These are phyloP conservation scores for Glutinoglossum americanum DNA, from an alignment of 495 filamentous ascomycete species.

Conservation along the genomic window DNA sequence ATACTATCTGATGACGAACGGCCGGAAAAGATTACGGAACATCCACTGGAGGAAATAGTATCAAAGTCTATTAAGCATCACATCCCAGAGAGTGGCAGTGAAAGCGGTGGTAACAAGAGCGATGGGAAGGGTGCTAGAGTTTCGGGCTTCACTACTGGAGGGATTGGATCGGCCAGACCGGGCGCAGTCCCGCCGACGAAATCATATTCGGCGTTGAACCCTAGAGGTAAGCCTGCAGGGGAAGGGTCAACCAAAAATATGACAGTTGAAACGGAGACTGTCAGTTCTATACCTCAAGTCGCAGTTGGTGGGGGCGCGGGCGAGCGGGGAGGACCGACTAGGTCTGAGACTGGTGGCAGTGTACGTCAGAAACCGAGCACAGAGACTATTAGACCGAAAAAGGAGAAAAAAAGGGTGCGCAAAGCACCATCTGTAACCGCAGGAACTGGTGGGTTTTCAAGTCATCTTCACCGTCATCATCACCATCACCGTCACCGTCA, in stretches of 20 bases:
- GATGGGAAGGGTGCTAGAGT: slow-evolving; percentile 15
- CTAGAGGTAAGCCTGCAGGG: slow-evolving; percentile 31
- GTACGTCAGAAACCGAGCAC: slow-evolving; percentile 70
- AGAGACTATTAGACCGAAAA: slow-evolving; percentile 83
- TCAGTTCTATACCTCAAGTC: slow-evolving; percentile 79
- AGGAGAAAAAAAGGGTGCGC: slow-evolving; percentile 57
- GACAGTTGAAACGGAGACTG: slow-evolving; percentile 96
- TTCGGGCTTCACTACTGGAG: neutral
- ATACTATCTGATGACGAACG: slow-evolving; percentile 27
- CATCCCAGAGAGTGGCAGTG: slow-evolving; percentile 34
- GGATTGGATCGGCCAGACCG: slow-evolving; percentile 12
- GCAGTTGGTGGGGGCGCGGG: slow-evolving; percentile 46
- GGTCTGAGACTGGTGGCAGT: slow-evolving; percentile 41
- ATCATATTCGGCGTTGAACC: slow-evolving; percentile 16
- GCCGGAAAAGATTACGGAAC: slow-evolving; percentile 20
- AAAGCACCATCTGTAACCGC: slow-evolving; percentile 50
- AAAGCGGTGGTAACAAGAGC: slow-evolving; percentile 27
- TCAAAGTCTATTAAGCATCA: slow-evolving; percentile 15
- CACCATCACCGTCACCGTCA: slow-evolving; percentile 10
- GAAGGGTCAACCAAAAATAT: slow-evolving; percentile 75
- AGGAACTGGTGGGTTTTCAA: slow-evolving; percentile 43
- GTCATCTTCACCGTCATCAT: slow-evolving; percentile 13
- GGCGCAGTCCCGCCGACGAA: slow-evolving; percentile 13
- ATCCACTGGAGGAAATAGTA: slow-evolving; percentile 14
- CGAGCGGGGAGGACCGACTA: slow-evolving; percentile 30